Evolutionary conservation across 306 rosid genomes (phyloP).

Genomic region (Abrus pulchellus): DNA sequence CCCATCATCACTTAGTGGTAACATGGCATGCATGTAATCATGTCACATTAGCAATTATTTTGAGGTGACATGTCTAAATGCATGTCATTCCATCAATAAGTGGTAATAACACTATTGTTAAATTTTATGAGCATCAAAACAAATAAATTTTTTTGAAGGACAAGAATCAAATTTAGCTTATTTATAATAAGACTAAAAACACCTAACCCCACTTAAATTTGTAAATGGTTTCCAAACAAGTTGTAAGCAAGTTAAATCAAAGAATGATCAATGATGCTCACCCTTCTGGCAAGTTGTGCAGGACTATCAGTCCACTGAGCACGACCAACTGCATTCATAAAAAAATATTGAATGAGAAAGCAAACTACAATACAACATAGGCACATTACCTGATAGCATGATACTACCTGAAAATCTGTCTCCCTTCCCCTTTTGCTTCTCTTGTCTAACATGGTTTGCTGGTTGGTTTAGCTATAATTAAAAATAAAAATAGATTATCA

Average conservation of each 20-base stretch:
- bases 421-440: slow-evolving; percentile 51
- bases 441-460: slow-evolving; percentile 55
- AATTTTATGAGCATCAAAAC: too few relatives aligned
- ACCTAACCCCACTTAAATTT: neutral
- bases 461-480: slow-evolving; percentile 56
- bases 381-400: slow-evolving; percentile 26
- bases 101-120: too few relatives aligned
- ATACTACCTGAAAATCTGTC: slow-evolving; percentile 59
- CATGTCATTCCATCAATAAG: too few relatives aligned
- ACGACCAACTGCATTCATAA: slow-evolving; percentile 59
- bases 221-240: neutral
- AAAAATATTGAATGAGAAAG: slow-evolving; percentile 23
- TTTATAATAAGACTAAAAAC: too few relatives aligned
- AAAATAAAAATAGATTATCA: slow-evolving; percentile 30
- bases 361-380: slow-evolving; percentile 22
- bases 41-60: too few relatives aligned
- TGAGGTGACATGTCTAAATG: too few relatives aligned
- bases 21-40: too few relatives aligned
- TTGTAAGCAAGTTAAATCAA: slow-evolving; percentile 8
- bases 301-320: slow-evolving; percentile 57
- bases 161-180: too few relatives aligned
- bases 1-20: too few relatives aligned
- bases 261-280: slow-evolving; percentile 52
- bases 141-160: too few relatives aligned
- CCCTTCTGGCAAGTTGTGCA: slow-evolving; percentile 73